Percentiles rank a stretch among this genome's conserved stretches.
phyloP scores from a whole-genome alignment of 129 eudicot genomes.

The Glebionis coronaria region DNA sequence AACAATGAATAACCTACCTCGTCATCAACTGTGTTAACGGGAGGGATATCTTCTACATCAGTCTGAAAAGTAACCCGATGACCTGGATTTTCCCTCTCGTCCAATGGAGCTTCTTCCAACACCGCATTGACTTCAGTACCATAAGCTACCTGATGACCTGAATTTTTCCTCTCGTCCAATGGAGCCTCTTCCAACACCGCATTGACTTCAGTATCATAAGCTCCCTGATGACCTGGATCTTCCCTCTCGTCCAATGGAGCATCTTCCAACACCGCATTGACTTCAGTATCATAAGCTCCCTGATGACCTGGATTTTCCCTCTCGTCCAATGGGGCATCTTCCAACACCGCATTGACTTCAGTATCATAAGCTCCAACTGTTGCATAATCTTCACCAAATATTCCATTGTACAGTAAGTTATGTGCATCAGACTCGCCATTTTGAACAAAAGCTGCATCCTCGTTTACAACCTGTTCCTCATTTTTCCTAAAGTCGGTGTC shows the following conservation, averaged over 20 bases:
- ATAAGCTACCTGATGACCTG: slow-evolving; percentile 21
- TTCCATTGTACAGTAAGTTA: slow-evolving; percentile 29
- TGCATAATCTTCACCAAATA: slow-evolving; percentile 30
- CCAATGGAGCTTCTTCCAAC: slow-evolving; percentile 27
- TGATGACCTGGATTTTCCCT: slow-evolving; percentile 28
- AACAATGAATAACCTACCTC: slow-evolving; percentile 36
- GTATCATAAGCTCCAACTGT: slow-evolving; percentile 27
- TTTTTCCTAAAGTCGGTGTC: slow-evolving; percentile 23
- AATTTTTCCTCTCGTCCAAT: slow-evolving; percentile 34
- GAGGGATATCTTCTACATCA: slow-evolving; percentile 23
- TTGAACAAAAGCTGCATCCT: slow-evolving; percentile 26
- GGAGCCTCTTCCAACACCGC: slow-evolving; percentile 26
- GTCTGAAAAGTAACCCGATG: slow-evolving; percentile 30
- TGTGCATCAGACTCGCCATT: slow-evolving; percentile 28
- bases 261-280: slow-evolving; percentile 26
- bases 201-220: too few relatives aligned
- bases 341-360: slow-evolving; percentile 25
- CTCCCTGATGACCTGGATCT: slow-evolving; percentile 22
- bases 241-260: slow-evolving; percentile 33
- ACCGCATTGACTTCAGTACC: slow-evolving; percentile 21
- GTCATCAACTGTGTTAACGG: slow-evolving; percentile 26
- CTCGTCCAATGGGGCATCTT: slow-evolving; percentile 28
- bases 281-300: too few relatives aligned
- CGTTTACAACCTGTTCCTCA: slow-evolving; percentile 22
- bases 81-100: slow-evolving; percentile 31